Percentiles rank a stretch among this genome's conserved stretches.
Evolutionary conservation across 495 filamentous ascomycete species (phyloP).

Genomic region (Aspergillus carlsbadensis): DNA sequence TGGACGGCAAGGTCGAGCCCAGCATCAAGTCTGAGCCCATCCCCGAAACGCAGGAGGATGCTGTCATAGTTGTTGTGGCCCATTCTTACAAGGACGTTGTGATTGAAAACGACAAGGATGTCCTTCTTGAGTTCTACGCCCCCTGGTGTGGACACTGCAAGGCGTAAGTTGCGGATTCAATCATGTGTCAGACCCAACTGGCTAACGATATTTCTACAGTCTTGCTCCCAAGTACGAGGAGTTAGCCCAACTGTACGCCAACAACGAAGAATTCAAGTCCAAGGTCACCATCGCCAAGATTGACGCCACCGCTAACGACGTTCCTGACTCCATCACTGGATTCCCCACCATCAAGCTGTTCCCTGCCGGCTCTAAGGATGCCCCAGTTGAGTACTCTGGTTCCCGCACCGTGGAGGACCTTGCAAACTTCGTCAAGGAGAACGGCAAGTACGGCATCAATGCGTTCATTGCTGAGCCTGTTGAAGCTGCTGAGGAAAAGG

Average conservation of each 20-base stretch:
- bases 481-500: constrained; percentile 35
- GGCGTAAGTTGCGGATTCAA: constrained; percentile 48
- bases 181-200: not conserved
- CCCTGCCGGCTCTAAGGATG: constrained; percentile 83
- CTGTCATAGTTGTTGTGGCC: constrained; percentile 87
- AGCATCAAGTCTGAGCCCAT: constrained; percentile 98
- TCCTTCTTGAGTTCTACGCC: constrained; percentile 97
- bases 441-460: constrained; percentile 83
- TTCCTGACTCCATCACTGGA: constrained; percentile 92
- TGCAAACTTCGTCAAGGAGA: constrained; percentile 89
- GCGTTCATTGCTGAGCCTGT: constrained; percentile 47
- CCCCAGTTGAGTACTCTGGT: constrained; percentile 83
- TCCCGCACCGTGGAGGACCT: constrained; percentile 92
- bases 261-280: constrained; percentile 64
- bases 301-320: constrained; percentile 94
- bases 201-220: constrained; percentile 31
- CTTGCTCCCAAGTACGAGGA: constrained; percentile 76
- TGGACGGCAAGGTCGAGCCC: constrained; percentile 84
- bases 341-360: constrained; percentile 99
- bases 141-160: constrained; percentile 99
- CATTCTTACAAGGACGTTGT: constrained; percentile 93
- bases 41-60: constrained; percentile 89
- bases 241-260: constrained; percentile 76
- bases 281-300: constrained; percentile 97
- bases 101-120: constrained; percentile 92